Conservation (phyloP, 805 yeast species). For the Saturnispora sanitii region DNA sequence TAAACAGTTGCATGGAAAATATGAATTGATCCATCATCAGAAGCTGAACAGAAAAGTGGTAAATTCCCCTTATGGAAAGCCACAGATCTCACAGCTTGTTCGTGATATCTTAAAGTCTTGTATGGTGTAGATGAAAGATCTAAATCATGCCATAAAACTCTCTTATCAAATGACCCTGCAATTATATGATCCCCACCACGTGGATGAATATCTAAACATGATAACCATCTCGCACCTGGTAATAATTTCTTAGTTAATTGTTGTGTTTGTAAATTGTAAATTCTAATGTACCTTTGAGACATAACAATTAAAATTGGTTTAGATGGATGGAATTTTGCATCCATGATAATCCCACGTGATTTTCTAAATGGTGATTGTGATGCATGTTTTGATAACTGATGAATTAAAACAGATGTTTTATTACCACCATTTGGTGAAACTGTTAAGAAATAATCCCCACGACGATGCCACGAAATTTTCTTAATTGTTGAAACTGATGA, state of each 20-base stretch:
- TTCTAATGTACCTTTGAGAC: slow-evolving; percentile 84
- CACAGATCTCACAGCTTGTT: slow-evolving; percentile 84
- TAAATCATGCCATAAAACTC: slow-evolving; percentile 95
- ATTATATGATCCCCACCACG: slow-evolving; percentile 83
- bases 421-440: slow-evolving; percentile 92
- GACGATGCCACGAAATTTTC: slow-evolving; percentile 88
- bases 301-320: slow-evolving; percentile 90
- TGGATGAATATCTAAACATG: slow-evolving; percentile 88
- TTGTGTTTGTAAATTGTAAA: slow-evolving; percentile 86
- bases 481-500: slow-evolving; percentile 60
- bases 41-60: slow-evolving; percentile 89
- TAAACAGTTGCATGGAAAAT: slow-evolving; percentile 95
- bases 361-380: slow-evolving; percentile 94
- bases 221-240: slow-evolving; percentile 96
- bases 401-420: slow-evolving; percentile 75
- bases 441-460: slow-evolving; percentile 93
- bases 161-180: slow-evolving; percentile 88
- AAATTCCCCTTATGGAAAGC: slow-evolving; percentile 75
- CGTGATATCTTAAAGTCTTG: slow-evolving; percentile 91
- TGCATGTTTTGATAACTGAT: slow-evolving; percentile 86
- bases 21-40: slow-evolving; percentile 90
- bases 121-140: slow-evolving; percentile 85
- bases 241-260: slow-evolving; percentile 68
- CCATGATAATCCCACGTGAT: slow-evolving; percentile 89
- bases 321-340: slow-evolving; percentile 94